phyloP scores from a whole-genome alignment of 192 early-diverging fungal species.

The Rhizophlyctis rosea region DNA sequence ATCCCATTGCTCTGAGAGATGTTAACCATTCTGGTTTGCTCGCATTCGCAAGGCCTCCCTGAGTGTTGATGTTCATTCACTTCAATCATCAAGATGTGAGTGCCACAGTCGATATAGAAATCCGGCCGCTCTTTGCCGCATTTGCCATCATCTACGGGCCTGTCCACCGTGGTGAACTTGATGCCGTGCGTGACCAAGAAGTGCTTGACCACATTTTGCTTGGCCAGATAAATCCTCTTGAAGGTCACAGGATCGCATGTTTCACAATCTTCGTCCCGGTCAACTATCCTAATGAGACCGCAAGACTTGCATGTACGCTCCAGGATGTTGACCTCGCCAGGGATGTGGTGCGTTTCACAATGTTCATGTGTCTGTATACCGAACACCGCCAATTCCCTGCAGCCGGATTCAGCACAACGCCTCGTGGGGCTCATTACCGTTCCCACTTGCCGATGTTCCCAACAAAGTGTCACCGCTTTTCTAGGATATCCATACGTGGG shows the following conservation, averaged over 20 bases:
- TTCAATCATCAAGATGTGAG: slow-evolving; percentile 5
- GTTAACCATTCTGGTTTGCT: slow-evolving; percentile 1
- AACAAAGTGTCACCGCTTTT: neutral
- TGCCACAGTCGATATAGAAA: neutral
- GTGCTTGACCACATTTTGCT: slow-evolving; percentile 3
- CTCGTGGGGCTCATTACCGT: neutral
- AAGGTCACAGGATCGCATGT: slow-evolving; percentile 6
- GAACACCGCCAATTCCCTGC: neutral
- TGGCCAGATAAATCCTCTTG: slow-evolving; percentile 3
- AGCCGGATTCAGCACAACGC: neutral
- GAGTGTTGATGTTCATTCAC: slow-evolving; percentile 7
- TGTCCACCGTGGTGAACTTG: slow-evolving; percentile 3
- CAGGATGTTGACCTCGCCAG: neutral
- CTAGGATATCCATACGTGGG: slow-evolving; percentile 1
- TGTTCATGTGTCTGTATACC: neutral
- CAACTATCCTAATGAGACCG: slow-evolving; percentile 1
- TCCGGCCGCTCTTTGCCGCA: slow-evolving; percentile 4
- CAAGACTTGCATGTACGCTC: neutral
- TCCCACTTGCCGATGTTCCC: neutral
- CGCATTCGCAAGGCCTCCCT: slow-evolving; percentile 4
- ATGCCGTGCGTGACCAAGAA: slow-evolving; percentile 4
- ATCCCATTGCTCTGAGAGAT: slow-evolving; percentile 1
- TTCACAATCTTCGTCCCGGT: slow-evolving; percentile 1
- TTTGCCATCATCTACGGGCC: neutral
- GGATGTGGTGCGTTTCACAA: neutral